These are phyloP conservation scores for Syncephalis plumigaleata DNA, from an alignment of 371 early-diverging fungal genomes.

Conservation along the genomic window DNA sequence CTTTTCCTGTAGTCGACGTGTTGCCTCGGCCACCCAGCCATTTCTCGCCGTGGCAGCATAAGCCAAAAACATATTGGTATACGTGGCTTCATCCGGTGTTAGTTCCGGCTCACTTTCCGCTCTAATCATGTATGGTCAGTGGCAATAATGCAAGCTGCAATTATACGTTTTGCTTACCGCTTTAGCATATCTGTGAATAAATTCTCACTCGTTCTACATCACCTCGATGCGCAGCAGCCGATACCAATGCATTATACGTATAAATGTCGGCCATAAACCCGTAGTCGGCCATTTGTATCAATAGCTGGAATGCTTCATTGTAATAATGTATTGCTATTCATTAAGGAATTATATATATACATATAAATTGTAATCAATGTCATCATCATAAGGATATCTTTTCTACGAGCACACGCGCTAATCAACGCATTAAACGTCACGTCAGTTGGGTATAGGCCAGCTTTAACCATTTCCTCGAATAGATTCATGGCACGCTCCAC, in stretches of 20 bases:
- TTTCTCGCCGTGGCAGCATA: conserved; percentile 1
- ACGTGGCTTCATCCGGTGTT: conserved; percentile 4
- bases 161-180: neutral
- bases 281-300: conserved; percentile 61
- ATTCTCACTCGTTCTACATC: conserved; percentile 38
- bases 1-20: too few species aligned
- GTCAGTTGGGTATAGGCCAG: conserved; percentile 48
- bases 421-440: conserved; percentile 76
- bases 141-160: too few species aligned
- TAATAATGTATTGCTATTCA: conserved; percentile 31
- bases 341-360: neutral
- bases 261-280: conserved; percentile 59
- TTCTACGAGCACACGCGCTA: conserved; percentile 61
- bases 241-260: conserved; percentile 67
- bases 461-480: conserved; percentile 61
- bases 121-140: neutral
- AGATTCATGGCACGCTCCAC: conserved; percentile 68
- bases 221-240: conserved; percentile 48
- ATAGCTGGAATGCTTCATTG: conserved; percentile 54
- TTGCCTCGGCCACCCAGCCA: neutral
- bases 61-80: conserved; percentile 6
- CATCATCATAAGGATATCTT: conserved; percentile 18
- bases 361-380: too few species aligned
- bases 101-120: neutral
- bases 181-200: conserved; percentile 37